phyloP scores from a whole-genome alignment of 768 basidiomycete species.

The Mycena polygramma region DNA sequence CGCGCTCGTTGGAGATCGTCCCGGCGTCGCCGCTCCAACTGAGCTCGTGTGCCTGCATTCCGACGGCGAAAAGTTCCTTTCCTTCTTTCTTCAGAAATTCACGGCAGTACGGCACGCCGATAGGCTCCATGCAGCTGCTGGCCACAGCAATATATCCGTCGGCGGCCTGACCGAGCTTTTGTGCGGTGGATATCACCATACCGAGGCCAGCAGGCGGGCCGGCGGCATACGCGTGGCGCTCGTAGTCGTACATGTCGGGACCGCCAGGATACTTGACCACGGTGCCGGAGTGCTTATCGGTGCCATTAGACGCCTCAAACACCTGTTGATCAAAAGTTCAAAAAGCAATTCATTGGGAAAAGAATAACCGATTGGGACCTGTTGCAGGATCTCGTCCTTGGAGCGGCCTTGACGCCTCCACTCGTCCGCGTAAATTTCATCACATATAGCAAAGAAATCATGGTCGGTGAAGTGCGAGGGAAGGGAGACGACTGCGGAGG shows the following conservation, averaged over 20 bases:
- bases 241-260: slow-evolving; percentile 35
- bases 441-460: slow-evolving; percentile 12
- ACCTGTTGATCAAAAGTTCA: neutral
- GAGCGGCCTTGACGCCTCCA: slow-evolving; percentile 14
- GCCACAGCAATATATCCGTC: slow-evolving; percentile 13
- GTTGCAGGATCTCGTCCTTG: slow-evolving; percentile 12
- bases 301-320: slow-evolving; percentile 17
- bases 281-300: slow-evolving; percentile 5
- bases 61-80: slow-evolving; percentile 21
- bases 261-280: slow-evolving; percentile 19
- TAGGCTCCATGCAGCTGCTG: slow-evolving; percentile 8
- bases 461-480: slow-evolving; percentile 14
- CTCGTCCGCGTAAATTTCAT: slow-evolving; percentile 24
- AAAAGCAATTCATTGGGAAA: neutral
- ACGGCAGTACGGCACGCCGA: slow-evolving; percentile 11
- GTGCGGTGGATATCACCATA: neutral
- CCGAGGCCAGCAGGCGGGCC: neutral
- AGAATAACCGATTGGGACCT: slow-evolving; percentile 8
- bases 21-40: neutral
- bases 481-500: neutral
- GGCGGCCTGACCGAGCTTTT: slow-evolving; percentile 4
- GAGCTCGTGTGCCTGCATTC: slow-evolving; percentile 15
- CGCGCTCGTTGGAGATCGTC: neutral
- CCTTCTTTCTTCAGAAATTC: neutral
- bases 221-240: slow-evolving; percentile 9